Evolutionary conservation across 2,329 filamentous ascomycete species (phyloP), one percentile per base, ranked within the genome.

Genomic region (Rutstroemia sydowiana): DNA sequence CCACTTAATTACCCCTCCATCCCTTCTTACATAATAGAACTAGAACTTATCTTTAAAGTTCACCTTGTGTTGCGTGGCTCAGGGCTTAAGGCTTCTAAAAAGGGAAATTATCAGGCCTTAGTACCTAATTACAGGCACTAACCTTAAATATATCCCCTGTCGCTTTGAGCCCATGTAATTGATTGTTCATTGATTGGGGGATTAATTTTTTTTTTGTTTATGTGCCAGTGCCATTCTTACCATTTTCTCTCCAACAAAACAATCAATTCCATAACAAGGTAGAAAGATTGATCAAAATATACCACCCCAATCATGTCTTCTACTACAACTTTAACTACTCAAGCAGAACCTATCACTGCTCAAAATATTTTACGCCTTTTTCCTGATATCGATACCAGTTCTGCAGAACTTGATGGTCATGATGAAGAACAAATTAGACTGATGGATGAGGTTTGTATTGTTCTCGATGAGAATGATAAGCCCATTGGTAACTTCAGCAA

Each of bases 381-480:
- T 71, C 89, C 90, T 48, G 90, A 96, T 68, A 81, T 83, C 69
- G 76, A 86, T 70, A 82, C 82, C 55, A 84, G 84, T 62, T 72
- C 73, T 57, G 77, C 81, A 48, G 88, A 89, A 53, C 78, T 97
- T 41, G 85, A 85, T 52, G 93, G 92, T 47, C 95, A 97, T 74
- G 91, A 97, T 74, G 92, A 88, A 69, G 92, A 97, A 75, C 93
- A 98, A 74, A 95, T 96, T 65, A 85, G 92, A 46, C 74, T 98
- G 64, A 98, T 98, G 93, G 92, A 98, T 65, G 93, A 97, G 75
- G 87, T 96, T 45, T 98, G 93, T 78, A 97, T 98, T 68, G 93
- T 98, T 16, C 75, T 95, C 43, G 92, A 97, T 70, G 84, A 95
- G 64, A 81, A 97, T 64, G 93, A 97, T 69, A 75, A 82, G 63